Evolutionary conservation across 805 yeast species (phyloP), one percentile per base, ranked within the genome.

Genomic region (Kurtzmaniella fragi): DNA sequence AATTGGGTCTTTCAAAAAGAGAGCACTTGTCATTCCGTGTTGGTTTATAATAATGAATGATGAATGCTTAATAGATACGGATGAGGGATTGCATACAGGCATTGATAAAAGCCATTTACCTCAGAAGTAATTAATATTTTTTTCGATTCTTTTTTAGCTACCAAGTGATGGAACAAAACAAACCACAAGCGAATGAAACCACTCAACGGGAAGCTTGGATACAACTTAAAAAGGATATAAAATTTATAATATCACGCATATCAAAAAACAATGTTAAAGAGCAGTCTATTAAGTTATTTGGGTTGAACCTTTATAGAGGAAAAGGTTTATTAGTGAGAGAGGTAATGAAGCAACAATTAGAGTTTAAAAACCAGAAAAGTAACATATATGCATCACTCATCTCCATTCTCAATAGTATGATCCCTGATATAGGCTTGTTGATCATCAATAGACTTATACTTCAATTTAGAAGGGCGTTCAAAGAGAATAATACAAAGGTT

Each of bases 361-460:
- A 52, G 6, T 65, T 78, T 11, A 32, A 57, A 13, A 46, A 63
- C 0, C 62, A 56, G 42, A 70, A 26, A 33, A 45, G 84, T 0
- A 58, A 76, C 0, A 69, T 73, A 1, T 80, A 74, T 47, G 78
- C 89, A 0, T 62, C 84, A 1, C 49, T 88, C 28, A 69, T 75
- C 0, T 70, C 82, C 2, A 70, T 82, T 1, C 37, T 88, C 9
- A 83, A 84, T 56, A 72, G 84, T 4, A 77, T 82, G 46, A 55
- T 85, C 3, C 93, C 95, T 0, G 74, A 74, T 28, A 60, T 86
- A 13, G 95, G 95, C 2, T 73, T 73, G 40, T 54, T 82, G 4
- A 45, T 84, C 26, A 54, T 71, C 0, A 52, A 69, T 7, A 65
- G 93, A 43, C 57, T 82, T 20, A 62, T 83, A 1, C 49, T 79